Conservation (phyloP, 176 grass and related monocot genomes). For the Otatea glauca region DNA sequence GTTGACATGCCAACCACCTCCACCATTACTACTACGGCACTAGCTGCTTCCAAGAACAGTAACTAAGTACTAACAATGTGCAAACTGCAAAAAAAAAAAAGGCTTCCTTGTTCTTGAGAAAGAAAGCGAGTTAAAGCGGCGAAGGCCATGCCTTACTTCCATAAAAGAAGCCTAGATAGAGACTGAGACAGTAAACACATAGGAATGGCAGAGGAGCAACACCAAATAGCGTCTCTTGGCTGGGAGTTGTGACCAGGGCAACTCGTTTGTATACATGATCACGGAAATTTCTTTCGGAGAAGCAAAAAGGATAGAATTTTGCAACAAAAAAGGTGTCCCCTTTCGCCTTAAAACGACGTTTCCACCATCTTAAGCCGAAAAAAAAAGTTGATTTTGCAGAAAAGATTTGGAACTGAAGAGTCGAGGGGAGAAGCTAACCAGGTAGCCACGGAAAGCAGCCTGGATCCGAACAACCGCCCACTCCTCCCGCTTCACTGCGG, state of each 20-base stretch:
- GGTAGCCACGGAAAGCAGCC: slow-evolving; percentile 82
- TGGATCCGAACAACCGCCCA: slow-evolving; percentile 83
- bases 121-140: slow-evolving; percentile 38
- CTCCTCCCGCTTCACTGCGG: slow-evolving; percentile 53
- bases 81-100: slow-evolving; percentile 41
- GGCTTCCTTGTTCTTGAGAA: not conserved
- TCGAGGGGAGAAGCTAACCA: slow-evolving; percentile 54
- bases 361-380: not conserved
- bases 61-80: slow-evolving; percentile 15
- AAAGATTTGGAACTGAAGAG: slow-evolving; percentile 6
- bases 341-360: not conserved
- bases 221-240: not conserved
- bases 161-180: slow-evolving; percentile 43
- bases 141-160: slow-evolving; percentile 41
- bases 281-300: not conserved
- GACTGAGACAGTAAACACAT: slow-evolving; percentile 33
- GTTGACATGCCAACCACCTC: slow-evolving; percentile 45
- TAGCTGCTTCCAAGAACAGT: slow-evolving; percentile 49
- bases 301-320: not conserved
- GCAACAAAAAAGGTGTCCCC: not conserved
- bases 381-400: not conserved
- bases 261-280: not conserved
- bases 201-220: slow-evolving; percentile 24
- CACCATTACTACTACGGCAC: slow-evolving; percentile 47
- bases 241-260: slow-evolving; percentile 2